Conservation (phyloP, 2,329 filamentous ascomycete genomes). For the Ophiostoma ulmi region DNA sequence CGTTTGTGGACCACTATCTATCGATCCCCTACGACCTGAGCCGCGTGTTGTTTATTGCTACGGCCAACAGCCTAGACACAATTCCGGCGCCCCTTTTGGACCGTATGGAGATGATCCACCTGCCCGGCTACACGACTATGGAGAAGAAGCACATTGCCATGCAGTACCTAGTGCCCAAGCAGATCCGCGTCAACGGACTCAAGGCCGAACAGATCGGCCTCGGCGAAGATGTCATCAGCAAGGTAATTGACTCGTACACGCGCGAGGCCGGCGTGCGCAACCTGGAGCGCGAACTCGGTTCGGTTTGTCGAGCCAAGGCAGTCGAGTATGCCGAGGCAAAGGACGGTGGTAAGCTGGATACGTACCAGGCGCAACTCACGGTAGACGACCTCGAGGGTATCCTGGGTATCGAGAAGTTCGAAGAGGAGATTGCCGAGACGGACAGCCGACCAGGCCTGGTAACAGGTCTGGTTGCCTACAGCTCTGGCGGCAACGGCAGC, state of each 20-base stretch:
- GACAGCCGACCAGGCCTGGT: slow-evolving; percentile 81
- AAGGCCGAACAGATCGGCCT: slow-evolving; percentile 68
- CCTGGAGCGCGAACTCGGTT: slow-evolving; percentile 89
- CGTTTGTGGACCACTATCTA: slow-evolving; percentile 93
- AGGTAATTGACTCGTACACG: slow-evolving; percentile 94
- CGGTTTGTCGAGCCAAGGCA: slow-evolving; percentile 89
- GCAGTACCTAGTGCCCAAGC: slow-evolving; percentile 92
- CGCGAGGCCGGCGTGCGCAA: slow-evolving; percentile 95
- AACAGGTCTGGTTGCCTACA: slow-evolving; percentile 92
- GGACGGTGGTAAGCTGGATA: slow-evolving; percentile 61
- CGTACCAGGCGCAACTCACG: slow-evolving; percentile 69
- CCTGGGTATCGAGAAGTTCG: slow-evolving; percentile 85
- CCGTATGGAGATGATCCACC: slow-evolving; percentile 91
- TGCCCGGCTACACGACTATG: slow-evolving; percentile 92
- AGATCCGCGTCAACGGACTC: slow-evolving; percentile 85
- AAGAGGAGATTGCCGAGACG: slow-evolving; percentile 92
- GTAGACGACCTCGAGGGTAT: slow-evolving; percentile 83
- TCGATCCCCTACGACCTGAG: slow-evolving; percentile 92
- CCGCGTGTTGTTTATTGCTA: slow-evolving; percentile 96
- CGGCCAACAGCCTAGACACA: slow-evolving; percentile 88
- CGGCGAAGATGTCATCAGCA: slow-evolving; percentile 79
- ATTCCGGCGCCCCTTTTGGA: slow-evolving; percentile 92
- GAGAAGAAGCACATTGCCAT: slow-evolving; percentile 95
- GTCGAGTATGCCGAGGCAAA: slow-evolving; percentile 90
- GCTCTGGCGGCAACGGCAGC: slow-evolving; percentile 83